These are phyloP conservation scores for Aquilaria yunnanensis DNA, from an alignment of 345 rosid species.

Conservation along the genomic window DNA sequence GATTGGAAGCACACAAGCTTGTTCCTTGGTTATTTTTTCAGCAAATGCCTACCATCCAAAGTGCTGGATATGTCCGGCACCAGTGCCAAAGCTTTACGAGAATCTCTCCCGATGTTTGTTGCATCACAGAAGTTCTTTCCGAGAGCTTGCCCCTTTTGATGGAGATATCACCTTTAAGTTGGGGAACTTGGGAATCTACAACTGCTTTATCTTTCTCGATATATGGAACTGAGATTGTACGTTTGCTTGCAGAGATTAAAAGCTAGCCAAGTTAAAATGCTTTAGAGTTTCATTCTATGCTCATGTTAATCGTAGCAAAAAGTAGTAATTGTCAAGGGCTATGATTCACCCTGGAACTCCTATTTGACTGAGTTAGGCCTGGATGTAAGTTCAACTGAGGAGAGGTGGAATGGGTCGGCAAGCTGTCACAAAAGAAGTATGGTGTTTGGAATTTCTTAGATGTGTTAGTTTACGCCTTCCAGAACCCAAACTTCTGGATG, in stretches of 20 bases:
- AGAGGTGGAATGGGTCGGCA: constrained; percentile 15
- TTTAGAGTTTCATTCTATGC: constrained; percentile 15
- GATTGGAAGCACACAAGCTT: too few relatives aligned
- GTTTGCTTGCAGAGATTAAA: constrained; percentile 8
- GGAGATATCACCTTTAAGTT: constrained; percentile 13
- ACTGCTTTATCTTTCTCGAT: constrained; percentile 19
- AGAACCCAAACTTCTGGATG: constrained; percentile 3
- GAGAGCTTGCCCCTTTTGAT: constrained; percentile 15
- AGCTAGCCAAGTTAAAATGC: constrained; percentile 3
- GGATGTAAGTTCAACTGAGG: constrained; percentile 9
- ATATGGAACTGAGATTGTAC: constrained; percentile 8
- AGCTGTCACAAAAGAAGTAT: constrained; percentile 11
- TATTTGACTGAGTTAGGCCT: constrained; percentile 8
- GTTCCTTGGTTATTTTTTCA: constrained; percentile 11
- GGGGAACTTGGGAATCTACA: constrained; percentile 15
- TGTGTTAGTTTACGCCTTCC: constrained; percentile 19
- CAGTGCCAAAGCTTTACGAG: constrained; percentile 22
- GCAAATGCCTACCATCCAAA: constrained; percentile 10
- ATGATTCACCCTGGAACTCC: constrained; percentile 3
- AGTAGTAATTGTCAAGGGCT: neutral
- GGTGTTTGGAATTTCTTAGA: constrained; percentile 1
- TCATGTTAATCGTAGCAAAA: neutral
- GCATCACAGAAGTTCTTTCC: constrained; percentile 13
- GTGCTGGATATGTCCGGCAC: constrained; percentile 19
- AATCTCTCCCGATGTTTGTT: constrained; percentile 13